Evolutionary conservation across 1,284 basidiomycete species (phyloP).

Genomic region (Veloporphyrellus conicus): DNA sequence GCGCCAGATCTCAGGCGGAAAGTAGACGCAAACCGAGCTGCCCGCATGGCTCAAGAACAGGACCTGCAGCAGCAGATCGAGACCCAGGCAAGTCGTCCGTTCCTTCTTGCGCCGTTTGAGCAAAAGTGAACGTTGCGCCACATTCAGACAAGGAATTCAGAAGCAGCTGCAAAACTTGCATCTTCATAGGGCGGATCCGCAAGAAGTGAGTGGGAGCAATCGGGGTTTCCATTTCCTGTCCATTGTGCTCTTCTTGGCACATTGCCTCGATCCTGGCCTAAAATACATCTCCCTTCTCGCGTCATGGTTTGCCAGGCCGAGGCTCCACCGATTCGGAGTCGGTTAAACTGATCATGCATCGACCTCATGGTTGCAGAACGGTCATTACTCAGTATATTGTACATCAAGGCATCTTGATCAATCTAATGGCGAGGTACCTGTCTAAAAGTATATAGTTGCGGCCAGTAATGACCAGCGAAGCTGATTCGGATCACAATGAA

Average conservation of each 20-base stretch:
- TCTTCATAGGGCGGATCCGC: slow-evolving; percentile 40
- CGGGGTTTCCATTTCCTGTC: neutral
- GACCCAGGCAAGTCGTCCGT: slow-evolving; percentile 46
- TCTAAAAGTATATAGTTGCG: neutral
- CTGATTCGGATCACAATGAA: neutral
- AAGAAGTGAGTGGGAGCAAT: slow-evolving; percentile 12
- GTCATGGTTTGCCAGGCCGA: no score
- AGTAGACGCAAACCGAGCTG: slow-evolving; percentile 59
- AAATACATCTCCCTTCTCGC: neutral
- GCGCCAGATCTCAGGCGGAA: slow-evolving; percentile 63
- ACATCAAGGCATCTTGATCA: neutral
- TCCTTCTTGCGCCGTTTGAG: slow-evolving; percentile 4
- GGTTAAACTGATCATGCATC: neutral
- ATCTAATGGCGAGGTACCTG: neutral
- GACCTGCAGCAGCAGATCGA: slow-evolving; percentile 50
- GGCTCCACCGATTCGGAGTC: neutral
- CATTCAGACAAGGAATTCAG: slow-evolving; percentile 37
- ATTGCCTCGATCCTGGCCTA: neutral
- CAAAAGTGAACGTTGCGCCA: slow-evolving; percentile 4
- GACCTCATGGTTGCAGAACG: neutral
- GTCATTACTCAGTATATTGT: neutral
- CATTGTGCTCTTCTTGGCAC: neutral
- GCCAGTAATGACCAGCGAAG: neutral
- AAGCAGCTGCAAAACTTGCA: slow-evolving; percentile 46
- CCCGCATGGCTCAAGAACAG: slow-evolving; percentile 53